These are phyloP conservation scores for Phytophthora sp. DNA, from an alignment of 352 stramenopile species.

Conservation along the genomic window DNA sequence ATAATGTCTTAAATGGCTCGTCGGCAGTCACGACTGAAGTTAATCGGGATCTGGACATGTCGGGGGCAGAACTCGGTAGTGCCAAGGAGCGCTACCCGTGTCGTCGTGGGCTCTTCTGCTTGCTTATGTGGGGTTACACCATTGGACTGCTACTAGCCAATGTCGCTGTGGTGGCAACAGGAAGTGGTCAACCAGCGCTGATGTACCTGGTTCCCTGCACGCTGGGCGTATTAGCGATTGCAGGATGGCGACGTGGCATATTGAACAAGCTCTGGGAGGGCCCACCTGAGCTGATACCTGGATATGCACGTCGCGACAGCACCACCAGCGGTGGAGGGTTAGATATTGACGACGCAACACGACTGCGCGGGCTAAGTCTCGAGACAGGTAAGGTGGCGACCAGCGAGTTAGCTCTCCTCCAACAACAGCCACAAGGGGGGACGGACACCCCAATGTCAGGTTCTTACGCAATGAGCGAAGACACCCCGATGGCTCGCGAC, in stretches of 20 bases:
- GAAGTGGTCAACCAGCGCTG: constrained; percentile 94
- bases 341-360: constrained; percentile 34
- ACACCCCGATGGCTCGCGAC: constrained; percentile 21
- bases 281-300: constrained; percentile 62
- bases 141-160: constrained; percentile 95
- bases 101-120: constrained; percentile 67
- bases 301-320: constrained; percentile 33
- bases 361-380: constrained; percentile 30
- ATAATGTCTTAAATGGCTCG: constrained; percentile 4
- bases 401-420: constrained; percentile 48
- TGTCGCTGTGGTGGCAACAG: constrained; percentile 91
- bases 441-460: constrained; percentile 45
- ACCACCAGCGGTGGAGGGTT: constrained; percentile 28
- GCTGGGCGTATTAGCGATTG: constrained; percentile 80
- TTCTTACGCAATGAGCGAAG: constrained; percentile 50
- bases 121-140: constrained; percentile 94
- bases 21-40: not conserved
- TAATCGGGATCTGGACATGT: constrained; percentile 26
- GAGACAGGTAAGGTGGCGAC: constrained; percentile 25
- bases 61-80: constrained; percentile 53
- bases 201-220: constrained; percentile 97
- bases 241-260: constrained; percentile 85
- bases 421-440: constrained; percentile 30
- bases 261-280: constrained; percentile 91
- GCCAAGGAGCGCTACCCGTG: constrained; percentile 32